phyloP scores from a whole-genome alignment of 306 rosid genomes.

The Potentilla sterilis region DNA sequence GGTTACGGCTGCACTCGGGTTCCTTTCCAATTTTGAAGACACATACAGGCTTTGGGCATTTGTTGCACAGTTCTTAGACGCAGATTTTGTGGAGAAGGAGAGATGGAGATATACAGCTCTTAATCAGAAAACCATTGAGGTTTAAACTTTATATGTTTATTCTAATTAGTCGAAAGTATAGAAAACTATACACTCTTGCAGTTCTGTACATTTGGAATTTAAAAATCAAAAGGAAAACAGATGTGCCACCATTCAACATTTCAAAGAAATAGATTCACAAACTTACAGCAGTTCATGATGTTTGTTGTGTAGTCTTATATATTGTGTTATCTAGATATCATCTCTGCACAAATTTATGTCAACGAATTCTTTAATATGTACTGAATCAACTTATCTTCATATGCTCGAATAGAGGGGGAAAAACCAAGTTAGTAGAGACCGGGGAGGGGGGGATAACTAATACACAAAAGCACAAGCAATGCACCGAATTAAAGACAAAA shows the following conservation, averaged over 20 bases:
- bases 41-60: slow-evolving; percentile 79
- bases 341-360: no score
- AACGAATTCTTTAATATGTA: no score
- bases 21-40: slow-evolving; percentile 76
- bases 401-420: no score
- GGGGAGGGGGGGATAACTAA: no score
- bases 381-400: no score
- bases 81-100: slow-evolving; percentile 93
- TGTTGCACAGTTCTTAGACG: slow-evolving; percentile 85
- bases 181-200: slow-evolving; percentile 18
- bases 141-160: slow-evolving; percentile 40
- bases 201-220: slow-evolving; percentile 18
- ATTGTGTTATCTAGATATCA: no score
- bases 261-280: slow-evolving; percentile 4
- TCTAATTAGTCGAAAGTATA: slow-evolving; percentile 14
- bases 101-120: slow-evolving; percentile 93
- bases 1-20: slow-evolving; percentile 87
- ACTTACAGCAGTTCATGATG: neutral
- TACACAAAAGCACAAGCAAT: no score
- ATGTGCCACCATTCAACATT: slow-evolving; percentile 15
- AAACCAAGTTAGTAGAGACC: no score
- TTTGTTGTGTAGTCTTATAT: no score
- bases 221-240: slow-evolving; percentile 3
- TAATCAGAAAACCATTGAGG: slow-evolving; percentile 72
- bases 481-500: no score